These are phyloP conservation scores for Wickerhamomyces kurtzmanii DNA, from an alignment of 805 yeast species.

Conservation along the genomic window DNA sequence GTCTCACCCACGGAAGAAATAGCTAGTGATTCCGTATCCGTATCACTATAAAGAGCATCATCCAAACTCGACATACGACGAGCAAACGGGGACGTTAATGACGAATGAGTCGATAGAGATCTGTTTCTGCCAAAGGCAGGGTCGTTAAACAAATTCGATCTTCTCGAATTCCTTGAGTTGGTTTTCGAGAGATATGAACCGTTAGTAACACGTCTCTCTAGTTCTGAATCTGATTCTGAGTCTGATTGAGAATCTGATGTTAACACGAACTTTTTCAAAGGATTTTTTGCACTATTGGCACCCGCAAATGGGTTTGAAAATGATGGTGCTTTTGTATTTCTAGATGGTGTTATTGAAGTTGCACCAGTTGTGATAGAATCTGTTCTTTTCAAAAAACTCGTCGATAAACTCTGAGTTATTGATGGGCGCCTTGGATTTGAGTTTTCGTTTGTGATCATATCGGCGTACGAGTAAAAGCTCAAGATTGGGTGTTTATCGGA, in stretches of 20 bases:
- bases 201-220: too few species aligned
- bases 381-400: conserved; percentile 17
- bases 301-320: conserved; percentile 26
- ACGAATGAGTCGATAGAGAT: conserved; percentile 8
- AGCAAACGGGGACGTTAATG: conserved; percentile 5
- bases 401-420: conserved; percentile 29
- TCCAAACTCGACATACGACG: conserved; percentile 6
- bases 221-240: too few species aligned
- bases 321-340: conserved; percentile 11
- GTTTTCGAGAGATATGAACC: too few species aligned
- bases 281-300: conserved; percentile 18
- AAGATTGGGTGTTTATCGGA: conserved; percentile 15
- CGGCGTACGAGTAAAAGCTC: conserved; percentile 70
- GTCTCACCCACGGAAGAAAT: conserved; percentile 23
- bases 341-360: conserved; percentile 7
- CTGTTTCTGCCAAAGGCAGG: too few species aligned
- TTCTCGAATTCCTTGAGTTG: too few species aligned
- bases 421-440: conserved; percentile 51
- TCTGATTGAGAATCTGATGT: conserved; percentile 5
- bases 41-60: conserved; percentile 7
- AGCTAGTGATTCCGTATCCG: conserved; percentile 15
- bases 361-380: conserved; percentile 8
- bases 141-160: too few species aligned
- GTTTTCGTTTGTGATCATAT: conserved; percentile 63
- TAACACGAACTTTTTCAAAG: conserved; percentile 4